A percentile compares a stretch with the other conserved stretches of the same genome.
These are phyloP conservation scores for Leptodontidium sp. DNA, from an alignment of 2,329 filamentous ascomycete species.

Conservation along the genomic window DNA sequence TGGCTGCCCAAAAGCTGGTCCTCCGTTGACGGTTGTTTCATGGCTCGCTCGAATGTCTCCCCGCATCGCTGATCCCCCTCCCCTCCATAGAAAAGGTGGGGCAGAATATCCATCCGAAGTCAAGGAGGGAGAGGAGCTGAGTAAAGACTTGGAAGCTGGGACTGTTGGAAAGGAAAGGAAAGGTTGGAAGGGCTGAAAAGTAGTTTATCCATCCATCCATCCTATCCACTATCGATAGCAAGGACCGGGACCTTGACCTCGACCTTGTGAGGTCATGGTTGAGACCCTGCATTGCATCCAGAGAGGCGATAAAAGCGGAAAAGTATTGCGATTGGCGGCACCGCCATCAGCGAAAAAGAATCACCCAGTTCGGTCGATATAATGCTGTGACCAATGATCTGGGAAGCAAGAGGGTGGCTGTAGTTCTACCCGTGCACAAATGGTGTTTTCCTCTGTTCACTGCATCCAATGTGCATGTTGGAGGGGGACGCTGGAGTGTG, in stretches of 20 bases:
- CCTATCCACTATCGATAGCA: constrained; percentile 29
- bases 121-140: constrained; percentile 1
- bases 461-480: constrained; percentile 34
- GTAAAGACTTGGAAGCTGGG: neutral
- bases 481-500: constrained; percentile 36
- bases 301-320: constrained; percentile 22
- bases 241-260: constrained; percentile 20
- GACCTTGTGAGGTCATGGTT: constrained; percentile 21
- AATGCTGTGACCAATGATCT: constrained; percentile 25
- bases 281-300: constrained; percentile 12
- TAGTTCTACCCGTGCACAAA: constrained; percentile 29
- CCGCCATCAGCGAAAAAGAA: constrained; percentile 14
- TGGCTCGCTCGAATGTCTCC: constrained; percentile 35
- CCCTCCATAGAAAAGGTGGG: neutral
- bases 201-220: neutral
- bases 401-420: constrained; percentile 22
- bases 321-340: constrained; percentile 23
- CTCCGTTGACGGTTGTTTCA: constrained; percentile 32
- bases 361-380: constrained; percentile 21
- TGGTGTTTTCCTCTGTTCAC: constrained; percentile 28
- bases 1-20: constrained; percentile 24
- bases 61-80: constrained; percentile 13
- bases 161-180: constrained; percentile 13
- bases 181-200: constrained; percentile 22
- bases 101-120: constrained; percentile 6